phyloP scores from a whole-genome alignment of 2,329 filamentous ascomycete genomes.

The Monilinia aucupariae region DNA sequence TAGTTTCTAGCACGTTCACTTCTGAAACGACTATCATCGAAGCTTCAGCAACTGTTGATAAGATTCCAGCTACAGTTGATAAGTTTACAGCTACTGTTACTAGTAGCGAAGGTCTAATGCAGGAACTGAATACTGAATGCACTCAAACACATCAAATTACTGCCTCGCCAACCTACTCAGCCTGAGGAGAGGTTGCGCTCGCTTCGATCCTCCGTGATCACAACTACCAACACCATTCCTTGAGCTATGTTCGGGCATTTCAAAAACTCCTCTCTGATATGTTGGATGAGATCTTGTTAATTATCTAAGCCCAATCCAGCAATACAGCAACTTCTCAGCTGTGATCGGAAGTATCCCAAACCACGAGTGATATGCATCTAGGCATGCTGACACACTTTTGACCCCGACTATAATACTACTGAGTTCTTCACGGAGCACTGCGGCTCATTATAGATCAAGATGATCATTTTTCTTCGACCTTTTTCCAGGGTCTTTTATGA shows the following conservation, averaged over 20 bases:
- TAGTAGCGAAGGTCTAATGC: not conserved
- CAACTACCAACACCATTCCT: not conserved
- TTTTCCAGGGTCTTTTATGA: not conserved
- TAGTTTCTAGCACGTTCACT: not conserved
- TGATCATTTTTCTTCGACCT: not conserved
- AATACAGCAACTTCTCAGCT: not conserved
- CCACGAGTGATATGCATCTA: not conserved
- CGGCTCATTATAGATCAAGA: not conserved
- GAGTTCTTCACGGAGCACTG: not conserved
- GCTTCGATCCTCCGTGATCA: not conserved
- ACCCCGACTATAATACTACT: not conserved
- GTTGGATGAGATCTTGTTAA: not conserved
- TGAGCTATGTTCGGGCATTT: not conserved
- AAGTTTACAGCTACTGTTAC: not conserved
- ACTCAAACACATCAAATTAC: conserved; percentile 9
- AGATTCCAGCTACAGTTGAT: not conserved
- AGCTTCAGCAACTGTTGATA: conserved; percentile 2
- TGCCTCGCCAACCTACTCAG: not conserved
- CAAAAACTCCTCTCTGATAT: not conserved
- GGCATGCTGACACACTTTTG: not conserved
- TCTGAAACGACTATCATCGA: conserved; percentile 16
- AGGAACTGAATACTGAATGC: not conserved
- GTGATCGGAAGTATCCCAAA: not conserved
- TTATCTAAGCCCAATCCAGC: not conserved
- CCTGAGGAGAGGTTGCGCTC: not conserved